Evolutionary conservation across 2,329 filamentous ascomycete genomes (phyloP), one percentile per base, ranked within the genome.

Genomic region (Aschersonia sp.): DNA sequence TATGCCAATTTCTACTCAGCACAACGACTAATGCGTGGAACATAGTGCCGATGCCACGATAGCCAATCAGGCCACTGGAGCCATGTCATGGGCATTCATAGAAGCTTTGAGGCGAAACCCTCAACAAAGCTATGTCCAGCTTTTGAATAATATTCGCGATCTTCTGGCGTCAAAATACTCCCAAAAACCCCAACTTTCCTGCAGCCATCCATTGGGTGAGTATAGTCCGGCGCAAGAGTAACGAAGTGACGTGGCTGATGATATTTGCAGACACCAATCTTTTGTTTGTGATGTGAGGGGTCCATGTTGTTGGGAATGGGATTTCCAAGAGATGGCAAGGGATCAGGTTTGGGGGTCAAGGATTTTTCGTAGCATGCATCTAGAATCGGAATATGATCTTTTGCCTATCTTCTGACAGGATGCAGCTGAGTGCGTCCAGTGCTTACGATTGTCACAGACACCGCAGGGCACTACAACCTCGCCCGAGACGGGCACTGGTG

Each of bases 21-120:
- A 4, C 12, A n/a, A 41, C 12, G 9, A 44, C 28, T 45, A 38
- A 47, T 48, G 20, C 44, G 41, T 48, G 46, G 57, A 62, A 12
- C 20, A 45, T 46, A 94, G 89, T 50, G 85, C 88, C 67, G 92
- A 98, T 64, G 89, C 92, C 9, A 85, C 81, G 31, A 96, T 97
- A 55, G 79, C 76, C 43, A 81, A 87, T 49, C 77, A 96, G 68
- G 91, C 92, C 35, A 98, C 92, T 0, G 92, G 92, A 48, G 92
- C 92, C 65, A 97, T 98, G 92, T 95, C 89, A 3, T 96, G 85
- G 80, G 92, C 92, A 2, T 98, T 98, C 65, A 92, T 98, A 64
- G 81, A 77, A 1, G 84, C 89, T 28, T 75, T 97, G 59, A 89
- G 85, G 73, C 88, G 89, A 71, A 94, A 94, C 61, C 88, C 88